These are phyloP conservation scores for Xylaria sp. DNA, from an alignment of 2,329 filamentous ascomycete species.

Conservation along the genomic window DNA sequence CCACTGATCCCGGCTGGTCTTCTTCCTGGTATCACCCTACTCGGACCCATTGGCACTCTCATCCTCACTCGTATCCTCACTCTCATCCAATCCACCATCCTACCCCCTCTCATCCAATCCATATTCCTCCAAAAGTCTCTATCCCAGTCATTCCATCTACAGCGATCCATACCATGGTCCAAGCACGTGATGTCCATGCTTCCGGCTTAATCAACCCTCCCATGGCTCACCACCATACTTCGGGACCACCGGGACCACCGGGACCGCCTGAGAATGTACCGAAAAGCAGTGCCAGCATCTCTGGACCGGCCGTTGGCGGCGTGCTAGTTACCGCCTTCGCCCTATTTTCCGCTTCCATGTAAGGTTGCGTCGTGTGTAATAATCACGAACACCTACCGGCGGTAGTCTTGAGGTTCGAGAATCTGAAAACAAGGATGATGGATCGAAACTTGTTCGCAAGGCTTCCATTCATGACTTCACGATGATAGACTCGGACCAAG, in stretches of 20 bases:
- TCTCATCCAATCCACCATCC: not conserved
- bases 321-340: not conserved
- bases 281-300: not conserved
- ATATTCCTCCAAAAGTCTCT: not conserved
- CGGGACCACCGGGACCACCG: not conserved
- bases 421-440: not conserved
- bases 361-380: not conserved
- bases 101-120: not conserved
- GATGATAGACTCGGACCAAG: not conserved
- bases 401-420: not conserved
- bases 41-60: too few species aligned
- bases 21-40: not conserved
- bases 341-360: constrained; percentile 2
- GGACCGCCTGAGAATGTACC: constrained; percentile 6
- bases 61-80: too few species aligned
- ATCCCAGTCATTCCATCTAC: not conserved
- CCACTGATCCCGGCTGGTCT: not conserved
- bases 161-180: not conserved
- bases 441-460: not conserved
- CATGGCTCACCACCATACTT: not conserved
- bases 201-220: not conserved
- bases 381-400: not conserved
- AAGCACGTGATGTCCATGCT: not conserved
- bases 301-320: not conserved
- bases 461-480: not conserved